Percentiles rank a stretch among this genome's conserved stretches.
Evolutionary conservation across 306 rosid species (phyloP).

Genomic region (Medicago lupulina): DNA sequence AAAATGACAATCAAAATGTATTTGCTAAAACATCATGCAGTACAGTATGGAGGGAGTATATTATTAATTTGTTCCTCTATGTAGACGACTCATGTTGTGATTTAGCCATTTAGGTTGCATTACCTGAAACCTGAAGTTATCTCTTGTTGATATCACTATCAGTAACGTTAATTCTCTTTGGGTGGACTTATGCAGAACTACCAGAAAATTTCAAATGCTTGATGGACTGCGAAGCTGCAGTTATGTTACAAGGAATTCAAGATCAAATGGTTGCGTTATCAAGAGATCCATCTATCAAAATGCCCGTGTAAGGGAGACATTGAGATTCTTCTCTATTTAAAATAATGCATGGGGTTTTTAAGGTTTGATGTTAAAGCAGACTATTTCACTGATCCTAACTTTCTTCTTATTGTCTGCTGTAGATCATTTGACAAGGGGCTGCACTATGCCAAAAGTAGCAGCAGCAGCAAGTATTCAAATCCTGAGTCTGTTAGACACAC

Average conservation of each 20-base stretch:
- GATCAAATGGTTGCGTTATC: slow-evolving; percentile 74
- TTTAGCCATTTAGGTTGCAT: slow-evolving; percentile 31
- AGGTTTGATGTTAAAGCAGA: slow-evolving; percentile 2
- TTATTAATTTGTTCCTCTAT: slow-evolving; percentile 15
- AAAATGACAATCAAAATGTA: not conserved
- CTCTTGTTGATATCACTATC: slow-evolving; percentile 23
- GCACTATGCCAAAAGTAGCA: slow-evolving; percentile 69
- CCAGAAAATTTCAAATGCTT: slow-evolving; percentile 74
- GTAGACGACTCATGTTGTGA: slow-evolving; percentile 1
- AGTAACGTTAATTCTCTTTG: slow-evolving; percentile 14
- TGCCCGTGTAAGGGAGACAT: slow-evolving; percentile 63
- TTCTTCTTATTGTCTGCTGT: slow-evolving; percentile 40
- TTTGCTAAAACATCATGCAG: not conserved
- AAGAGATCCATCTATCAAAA: slow-evolving; percentile 74
- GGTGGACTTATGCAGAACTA: slow-evolving; percentile 62
- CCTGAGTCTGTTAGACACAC: slow-evolving; percentile 55
- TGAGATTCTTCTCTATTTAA: slow-evolving; percentile 21
- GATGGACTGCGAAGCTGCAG: slow-evolving; percentile 86
- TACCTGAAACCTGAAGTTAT: slow-evolving; percentile 3
- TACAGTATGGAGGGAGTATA: not conserved
- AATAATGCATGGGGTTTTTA: slow-evolving; percentile 28
- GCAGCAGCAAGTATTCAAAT: slow-evolving; percentile 52
- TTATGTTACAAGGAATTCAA: slow-evolving; percentile 71
- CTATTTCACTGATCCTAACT: slow-evolving; percentile 27
- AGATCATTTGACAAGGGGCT: slow-evolving; percentile 86